Percentiles rank a stretch among this genome's conserved stretches.
Conservation (phyloP, 2,329 filamentous ascomycete species). For the Myriosclerotinia duriaeana region DNA sequence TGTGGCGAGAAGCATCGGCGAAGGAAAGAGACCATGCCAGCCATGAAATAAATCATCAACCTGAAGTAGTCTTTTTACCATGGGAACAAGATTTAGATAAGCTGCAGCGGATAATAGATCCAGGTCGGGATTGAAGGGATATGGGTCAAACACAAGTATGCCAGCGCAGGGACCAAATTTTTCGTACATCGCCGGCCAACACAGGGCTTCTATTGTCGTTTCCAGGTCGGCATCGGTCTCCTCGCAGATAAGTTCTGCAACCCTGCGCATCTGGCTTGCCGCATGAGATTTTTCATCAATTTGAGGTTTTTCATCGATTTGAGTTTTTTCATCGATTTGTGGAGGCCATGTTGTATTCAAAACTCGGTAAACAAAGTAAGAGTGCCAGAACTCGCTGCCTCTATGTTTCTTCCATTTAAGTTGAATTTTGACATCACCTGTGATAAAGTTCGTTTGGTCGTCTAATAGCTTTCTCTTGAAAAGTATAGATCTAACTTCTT, state of each 20-base stretch:
- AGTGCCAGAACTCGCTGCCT: neutral
- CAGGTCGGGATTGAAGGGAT: neutral
- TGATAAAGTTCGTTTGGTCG: neutral
- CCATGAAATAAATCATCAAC: neutral
- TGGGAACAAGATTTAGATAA: neutral
- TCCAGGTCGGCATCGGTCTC: neutral
- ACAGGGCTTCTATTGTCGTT: neutral
- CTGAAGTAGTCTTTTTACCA: neutral
- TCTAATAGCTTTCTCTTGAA: neutral
- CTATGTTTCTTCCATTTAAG: no score
- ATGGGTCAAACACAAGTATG: no score
- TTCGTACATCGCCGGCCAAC: neutral
- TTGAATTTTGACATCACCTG: no score
- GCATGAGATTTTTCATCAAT: neutral
- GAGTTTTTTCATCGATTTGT: no score
- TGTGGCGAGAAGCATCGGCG: neutral
- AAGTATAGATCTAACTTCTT: neutral
- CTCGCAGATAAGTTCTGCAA: neutral
- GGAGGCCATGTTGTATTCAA: neutral
- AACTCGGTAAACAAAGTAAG: neutral
- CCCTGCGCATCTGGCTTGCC: neutral
- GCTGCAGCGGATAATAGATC: neutral
- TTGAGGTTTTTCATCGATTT: no score
- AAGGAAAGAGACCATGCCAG: neutral
- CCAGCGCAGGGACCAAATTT: no score